phyloP scores from a whole-genome alignment of 2,329 filamentous ascomycete species.

The Didymellaceae sp. region DNA sequence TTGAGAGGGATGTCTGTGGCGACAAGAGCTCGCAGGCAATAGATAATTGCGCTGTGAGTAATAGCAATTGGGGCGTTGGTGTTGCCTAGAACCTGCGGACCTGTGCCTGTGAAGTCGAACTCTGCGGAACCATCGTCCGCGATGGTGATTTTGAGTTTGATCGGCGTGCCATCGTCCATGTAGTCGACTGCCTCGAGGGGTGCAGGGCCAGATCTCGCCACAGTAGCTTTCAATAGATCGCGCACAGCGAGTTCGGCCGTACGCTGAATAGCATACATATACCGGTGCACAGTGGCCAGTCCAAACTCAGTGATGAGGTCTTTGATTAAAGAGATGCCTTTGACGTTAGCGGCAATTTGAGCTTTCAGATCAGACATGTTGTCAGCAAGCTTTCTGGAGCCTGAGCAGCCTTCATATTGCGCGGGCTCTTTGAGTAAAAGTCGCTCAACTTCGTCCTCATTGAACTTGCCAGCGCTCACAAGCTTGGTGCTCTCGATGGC shows the following conservation, averaged over 20 bases:
- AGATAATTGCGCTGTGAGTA: slow-evolving; percentile 63
- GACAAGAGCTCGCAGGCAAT: slow-evolving; percentile 45
- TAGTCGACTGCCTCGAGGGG: slow-evolving; percentile 34
- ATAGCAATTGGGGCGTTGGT: slow-evolving; percentile 48
- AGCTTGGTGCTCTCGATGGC: slow-evolving; percentile 39
- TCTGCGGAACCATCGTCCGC: slow-evolving; percentile 4
- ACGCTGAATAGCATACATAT: slow-evolving; percentile 51
- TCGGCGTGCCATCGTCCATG: slow-evolving; percentile 49
- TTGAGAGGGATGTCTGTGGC: slow-evolving; percentile 50
- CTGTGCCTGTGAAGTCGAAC: slow-evolving; percentile 26
- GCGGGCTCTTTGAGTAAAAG: slow-evolving; percentile 41
- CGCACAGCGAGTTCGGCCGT: slow-evolving; percentile 47
- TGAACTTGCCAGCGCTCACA: slow-evolving; percentile 42
- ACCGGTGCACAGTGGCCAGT: slow-evolving; percentile 45
- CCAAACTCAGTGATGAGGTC: slow-evolving; percentile 45
- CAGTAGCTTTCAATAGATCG: slow-evolving; percentile 31
- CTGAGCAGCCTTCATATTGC: slow-evolving; percentile 48
- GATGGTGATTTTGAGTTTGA: slow-evolving; percentile 23
- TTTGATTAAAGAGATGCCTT: slow-evolving; percentile 44
- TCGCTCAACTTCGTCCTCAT: slow-evolving; percentile 40
- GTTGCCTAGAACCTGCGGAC: slow-evolving; percentile 45
- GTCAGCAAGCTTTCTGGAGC: slow-evolving; percentile 41
- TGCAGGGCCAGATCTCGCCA: slow-evolving; percentile 12
- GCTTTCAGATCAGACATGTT: slow-evolving; percentile 45
- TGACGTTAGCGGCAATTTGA: slow-evolving; percentile 41